phyloP scores from a whole-genome alignment of 2,329 filamentous ascomycete species.

The Trichoderma sp. region DNA sequence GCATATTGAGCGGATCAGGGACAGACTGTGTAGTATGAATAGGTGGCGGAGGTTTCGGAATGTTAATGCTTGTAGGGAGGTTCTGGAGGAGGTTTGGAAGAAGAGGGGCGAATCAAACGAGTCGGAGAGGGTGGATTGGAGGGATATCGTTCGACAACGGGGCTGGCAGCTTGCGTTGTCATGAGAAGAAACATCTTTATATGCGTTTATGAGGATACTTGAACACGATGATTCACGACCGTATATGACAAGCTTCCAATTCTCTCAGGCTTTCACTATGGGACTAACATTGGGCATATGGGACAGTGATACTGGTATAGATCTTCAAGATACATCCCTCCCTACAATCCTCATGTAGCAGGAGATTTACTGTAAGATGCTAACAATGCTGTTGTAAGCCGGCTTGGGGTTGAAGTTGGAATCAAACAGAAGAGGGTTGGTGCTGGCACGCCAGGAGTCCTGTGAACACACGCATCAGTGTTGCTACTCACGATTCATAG shows the following conservation, averaged over 20 bases:
- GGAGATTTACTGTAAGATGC: neutral
- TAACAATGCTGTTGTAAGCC: constrained; percentile 7
- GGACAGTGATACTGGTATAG: neutral
- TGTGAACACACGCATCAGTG: neutral
- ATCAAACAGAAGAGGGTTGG: constrained; percentile 11
- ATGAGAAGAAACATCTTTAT: neutral
- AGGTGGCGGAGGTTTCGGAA: constrained; percentile 12
- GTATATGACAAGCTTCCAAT: neutral
- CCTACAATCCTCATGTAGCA: neutral
- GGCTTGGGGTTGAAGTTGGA: constrained; percentile 8
- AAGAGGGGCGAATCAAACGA: neutral
- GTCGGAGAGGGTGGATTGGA: neutral
- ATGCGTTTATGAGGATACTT: neutral
- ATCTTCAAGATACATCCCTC: neutral
- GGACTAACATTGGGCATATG: neutral
- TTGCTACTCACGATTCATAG: neutral
- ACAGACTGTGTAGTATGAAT: neutral
- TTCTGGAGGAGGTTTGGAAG: constrained; percentile 11
- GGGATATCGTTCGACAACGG: constrained; percentile 1
- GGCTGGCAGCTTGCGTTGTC: constrained; percentile 13
- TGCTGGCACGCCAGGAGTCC: constrained; percentile 11
- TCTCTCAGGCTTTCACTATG: neutral
- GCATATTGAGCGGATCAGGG: neutral
- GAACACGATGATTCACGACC: neutral
- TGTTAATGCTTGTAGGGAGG: neutral